Conservation (phyloP, 2,329 filamentous ascomycete genomes). For the Epichloe brachyelytri region DNA sequence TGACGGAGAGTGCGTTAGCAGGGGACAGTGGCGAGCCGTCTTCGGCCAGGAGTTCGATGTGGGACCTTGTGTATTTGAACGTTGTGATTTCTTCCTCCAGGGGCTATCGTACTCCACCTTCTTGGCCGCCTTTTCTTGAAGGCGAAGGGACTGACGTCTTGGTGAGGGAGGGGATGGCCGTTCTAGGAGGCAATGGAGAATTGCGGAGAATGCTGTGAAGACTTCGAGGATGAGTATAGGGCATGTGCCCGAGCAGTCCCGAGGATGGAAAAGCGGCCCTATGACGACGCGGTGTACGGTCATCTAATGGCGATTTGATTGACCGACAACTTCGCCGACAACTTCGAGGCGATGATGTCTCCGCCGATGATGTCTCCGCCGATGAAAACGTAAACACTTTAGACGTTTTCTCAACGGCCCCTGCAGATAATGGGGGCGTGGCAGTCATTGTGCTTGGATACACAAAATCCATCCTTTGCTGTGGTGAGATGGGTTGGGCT, state of each 20-base stretch:
- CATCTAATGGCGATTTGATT: slow-evolving; percentile 7
- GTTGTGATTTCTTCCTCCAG: slow-evolving; percentile 51
- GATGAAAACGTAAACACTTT: slow-evolving; percentile 34
- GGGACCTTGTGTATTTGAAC: slow-evolving; percentile 47
- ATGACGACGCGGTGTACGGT: slow-evolving; percentile 8
- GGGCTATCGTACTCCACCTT: slow-evolving; percentile 49
- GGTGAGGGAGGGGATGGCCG: slow-evolving; percentile 38
- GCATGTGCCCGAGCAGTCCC: slow-evolving; percentile 12
- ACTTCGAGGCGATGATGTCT: too few species aligned
- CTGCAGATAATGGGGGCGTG: slow-evolving; percentile 46
- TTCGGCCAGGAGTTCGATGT: slow-evolving; percentile 49
- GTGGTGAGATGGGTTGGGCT: slow-evolving; percentile 36
- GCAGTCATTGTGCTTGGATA: slow-evolving; percentile 46
- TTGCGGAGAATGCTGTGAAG: slow-evolving; percentile 55
- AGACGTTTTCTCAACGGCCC: slow-evolving; percentile 28
- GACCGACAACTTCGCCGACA: neutral
- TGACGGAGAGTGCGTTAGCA: slow-evolving; percentile 9
- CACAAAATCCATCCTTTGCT: slow-evolving; percentile 28
- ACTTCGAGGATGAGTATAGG: slow-evolving; percentile 45
- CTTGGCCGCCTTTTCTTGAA: slow-evolving; percentile 40
- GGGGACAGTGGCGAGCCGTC: slow-evolving; percentile 38
- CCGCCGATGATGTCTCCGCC: slow-evolving; percentile 15
- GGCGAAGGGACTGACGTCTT: slow-evolving; percentile 38
- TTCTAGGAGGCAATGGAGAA: slow-evolving; percentile 46
- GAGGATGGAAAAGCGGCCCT: neutral